phyloP scores from a whole-genome alignment of 1,284 basidiomycete species.

The Singerocomus rubriflavus region DNA sequence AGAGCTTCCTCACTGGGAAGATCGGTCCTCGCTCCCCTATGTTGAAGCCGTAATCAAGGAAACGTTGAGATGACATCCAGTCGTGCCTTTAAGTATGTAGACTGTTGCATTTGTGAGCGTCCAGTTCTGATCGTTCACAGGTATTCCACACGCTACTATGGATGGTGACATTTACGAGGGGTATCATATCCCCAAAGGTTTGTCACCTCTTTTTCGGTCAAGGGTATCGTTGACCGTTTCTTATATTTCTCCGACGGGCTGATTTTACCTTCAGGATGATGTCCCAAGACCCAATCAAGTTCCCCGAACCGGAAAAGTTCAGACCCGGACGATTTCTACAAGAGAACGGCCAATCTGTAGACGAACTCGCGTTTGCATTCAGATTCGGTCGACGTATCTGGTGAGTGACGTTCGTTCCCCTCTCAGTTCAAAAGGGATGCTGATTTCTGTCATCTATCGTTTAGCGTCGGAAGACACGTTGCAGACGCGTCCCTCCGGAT shows the following conservation, averaged over 20 bases:
- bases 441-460: background rate
- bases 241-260: background rate
- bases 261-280: slow-evolving; percentile 38
- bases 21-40: slow-evolving; percentile 41
- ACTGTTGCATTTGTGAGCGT: background rate
- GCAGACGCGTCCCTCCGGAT: slow-evolving; percentile 35
- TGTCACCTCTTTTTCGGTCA: background rate
- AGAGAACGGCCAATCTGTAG: slow-evolving; percentile 27
- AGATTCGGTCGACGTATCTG: slow-evolving; percentile 47
- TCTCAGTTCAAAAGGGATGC: no score
- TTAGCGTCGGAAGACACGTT: slow-evolving; percentile 36
- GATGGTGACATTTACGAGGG: slow-evolving; percentile 45
- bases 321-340: slow-evolving; percentile 41
- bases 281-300: slow-evolving; percentile 39
- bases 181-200: slow-evolving; percentile 40
- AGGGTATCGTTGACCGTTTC: background rate
- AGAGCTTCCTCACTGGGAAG: slow-evolving; percentile 37
- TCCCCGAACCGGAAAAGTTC: slow-evolving; percentile 43
- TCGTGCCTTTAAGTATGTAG: slow-evolving; percentile 34
- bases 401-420: slow-evolving; percentile 18
- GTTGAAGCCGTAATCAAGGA: slow-evolving; percentile 50
- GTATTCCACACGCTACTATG: slow-evolving; percentile 42
- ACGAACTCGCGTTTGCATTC: slow-evolving; percentile 39
- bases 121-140: slow-evolving; percentile 8
- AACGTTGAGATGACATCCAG: slow-evolving; percentile 48